Evolutionary conservation across 169 alveolate genomes (phyloP).

Genomic region (Plasmodium gallinaceum): DNA sequence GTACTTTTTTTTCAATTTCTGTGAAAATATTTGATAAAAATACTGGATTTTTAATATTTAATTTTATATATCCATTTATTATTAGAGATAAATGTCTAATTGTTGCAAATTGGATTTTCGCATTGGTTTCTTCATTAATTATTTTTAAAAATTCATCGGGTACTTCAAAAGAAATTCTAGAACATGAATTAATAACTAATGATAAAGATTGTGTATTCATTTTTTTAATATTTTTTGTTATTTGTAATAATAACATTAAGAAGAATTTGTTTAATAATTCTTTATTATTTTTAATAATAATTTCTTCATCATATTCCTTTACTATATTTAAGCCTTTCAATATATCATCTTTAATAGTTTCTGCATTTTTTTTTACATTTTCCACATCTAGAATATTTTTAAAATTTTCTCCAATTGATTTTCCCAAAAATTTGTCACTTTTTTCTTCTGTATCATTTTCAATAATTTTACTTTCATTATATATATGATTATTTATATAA

Average conservation of each 20-base stretch:
- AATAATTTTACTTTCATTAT: constrained; percentile 5
- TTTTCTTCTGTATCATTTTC: not conserved
- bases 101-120: constrained; percentile 26
- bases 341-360: not conserved
- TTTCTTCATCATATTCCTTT: not conserved
- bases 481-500: constrained; percentile 1
- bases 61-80: constrained; percentile 54
- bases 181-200: constrained; percentile 56
- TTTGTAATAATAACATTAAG: constrained; percentile 6
- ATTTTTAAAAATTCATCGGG: constrained; percentile 62
- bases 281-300: not conserved
- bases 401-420: too few species aligned
- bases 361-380: not conserved
- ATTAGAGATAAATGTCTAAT: constrained; percentile 64
- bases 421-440: not conserved
- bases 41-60: constrained; percentile 20
- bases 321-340: not conserved
- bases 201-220: constrained; percentile 73
- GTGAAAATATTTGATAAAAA: constrained; percentile 29
- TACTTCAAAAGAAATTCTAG: constrained; percentile 42
- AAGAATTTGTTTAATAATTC: constrained; percentile 28
- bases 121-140: constrained; percentile 49
- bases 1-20: constrained; percentile 52
- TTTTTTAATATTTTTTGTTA: constrained; percentile 29
- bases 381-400: too few species aligned